phyloP scores from a whole-genome alignment of 2,329 filamentous ascomycete genomes.

The Hansfordia pulvinata region DNA sequence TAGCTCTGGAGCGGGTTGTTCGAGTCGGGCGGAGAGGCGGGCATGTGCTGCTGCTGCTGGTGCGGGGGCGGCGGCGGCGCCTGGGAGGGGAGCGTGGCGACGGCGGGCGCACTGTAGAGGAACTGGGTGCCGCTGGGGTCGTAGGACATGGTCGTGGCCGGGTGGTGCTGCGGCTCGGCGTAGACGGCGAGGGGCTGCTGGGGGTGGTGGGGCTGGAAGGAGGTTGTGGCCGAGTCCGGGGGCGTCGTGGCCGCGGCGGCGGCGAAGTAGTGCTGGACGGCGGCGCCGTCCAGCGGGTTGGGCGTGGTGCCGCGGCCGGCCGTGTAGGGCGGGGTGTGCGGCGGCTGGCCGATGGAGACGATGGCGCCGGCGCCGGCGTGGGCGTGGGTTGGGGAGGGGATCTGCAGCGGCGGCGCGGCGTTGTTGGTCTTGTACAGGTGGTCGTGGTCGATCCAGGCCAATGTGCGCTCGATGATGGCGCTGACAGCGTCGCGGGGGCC shows the following conservation, averaged over 20 bases:
- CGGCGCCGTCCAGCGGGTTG: constrained; percentile 5
- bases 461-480: constrained; percentile 34
- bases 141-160: constrained; percentile 12
- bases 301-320: too few relatives aligned
- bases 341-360: too few relatives aligned
- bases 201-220: constrained; percentile 11
- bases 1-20: too few relatives aligned
- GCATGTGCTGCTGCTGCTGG: constrained; percentile 15
- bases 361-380: too few relatives aligned
- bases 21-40: too few relatives aligned
- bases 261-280: constrained; percentile 7
- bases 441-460: constrained; percentile 37
- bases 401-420: constrained; percentile 6
- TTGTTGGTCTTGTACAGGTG: constrained; percentile 22
- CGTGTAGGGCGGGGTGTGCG: constrained; percentile 14
- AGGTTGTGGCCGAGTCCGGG: constrained; percentile 10
- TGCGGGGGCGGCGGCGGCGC: constrained; percentile 6
- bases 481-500: constrained; percentile 29
- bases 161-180: constrained; percentile 9
- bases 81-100: too few relatives aligned
- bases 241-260: constrained; percentile 9
- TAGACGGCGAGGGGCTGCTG: constrained; percentile 15
- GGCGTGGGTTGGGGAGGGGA: too few relatives aligned
- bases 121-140: constrained; percentile 11
- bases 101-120: constrained; percentile 14